A percentile compares a stretch with the other conserved stretches of the same genome.
These are phyloP conservation scores for Carpinus fangiana DNA, from an alignment of 306 rosid genomes.

Conservation along the genomic window DNA sequence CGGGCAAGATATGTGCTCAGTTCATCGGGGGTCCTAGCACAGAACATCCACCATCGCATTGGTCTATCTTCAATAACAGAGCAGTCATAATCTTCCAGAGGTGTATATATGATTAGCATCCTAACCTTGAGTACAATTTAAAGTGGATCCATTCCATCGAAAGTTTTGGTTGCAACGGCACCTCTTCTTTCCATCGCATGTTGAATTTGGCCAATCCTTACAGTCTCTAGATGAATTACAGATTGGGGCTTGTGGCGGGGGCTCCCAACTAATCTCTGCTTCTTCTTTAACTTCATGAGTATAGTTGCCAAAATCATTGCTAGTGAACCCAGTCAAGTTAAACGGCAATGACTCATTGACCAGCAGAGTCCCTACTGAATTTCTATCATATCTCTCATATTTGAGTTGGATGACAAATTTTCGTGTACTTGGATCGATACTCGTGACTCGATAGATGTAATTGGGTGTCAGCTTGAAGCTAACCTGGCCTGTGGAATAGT, in stretches of 20 bases:
- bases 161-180: constrained; percentile 39
- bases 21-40: too few relatives aligned
- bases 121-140: constrained; percentile 23
- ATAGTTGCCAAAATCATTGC: too few relatives aligned
- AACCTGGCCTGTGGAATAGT: not conserved
- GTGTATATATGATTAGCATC: not conserved
- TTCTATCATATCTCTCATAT: not conserved
- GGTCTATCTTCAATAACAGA: too few relatives aligned
- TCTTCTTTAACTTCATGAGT: not conserved
- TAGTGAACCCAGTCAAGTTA: not conserved
- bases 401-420: constrained; percentile 6
- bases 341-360: constrained; percentile 3
- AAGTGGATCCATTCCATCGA: constrained; percentile 16
- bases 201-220: constrained; percentile 36
- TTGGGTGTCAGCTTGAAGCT: constrained; percentile 16
- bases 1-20: too few relatives aligned
- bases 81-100: too few relatives aligned
- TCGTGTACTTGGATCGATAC: not conserved
- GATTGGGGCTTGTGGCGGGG: constrained; percentile 19
- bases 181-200: constrained; percentile 35
- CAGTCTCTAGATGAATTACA: constrained; percentile 30
- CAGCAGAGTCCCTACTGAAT: not conserved
- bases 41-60: too few relatives aligned
- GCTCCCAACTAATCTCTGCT: constrained; percentile 32
- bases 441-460: constrained; percentile 3